A percentile compares a stretch with the other conserved stretches of the same genome.
These are phyloP conservation scores for Globisporangium sylvaticum DNA, from an alignment of 352 stramenopile genomes.

Conservation along the genomic window DNA sequence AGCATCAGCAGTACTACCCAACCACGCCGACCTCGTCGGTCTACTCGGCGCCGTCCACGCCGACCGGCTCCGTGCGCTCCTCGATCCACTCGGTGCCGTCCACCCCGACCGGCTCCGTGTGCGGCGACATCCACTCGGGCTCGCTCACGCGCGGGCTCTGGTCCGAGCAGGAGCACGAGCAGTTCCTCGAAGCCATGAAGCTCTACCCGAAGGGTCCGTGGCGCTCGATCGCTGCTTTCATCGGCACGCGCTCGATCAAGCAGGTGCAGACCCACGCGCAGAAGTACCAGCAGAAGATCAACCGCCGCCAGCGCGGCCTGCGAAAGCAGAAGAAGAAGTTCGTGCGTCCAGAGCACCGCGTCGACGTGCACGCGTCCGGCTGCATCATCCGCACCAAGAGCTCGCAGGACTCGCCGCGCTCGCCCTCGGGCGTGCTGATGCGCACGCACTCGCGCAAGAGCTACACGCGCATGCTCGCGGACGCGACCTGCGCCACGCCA, in stretches of 20 bases:
- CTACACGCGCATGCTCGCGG: conserved; percentile 15
- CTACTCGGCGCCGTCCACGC: conserved; percentile 10
- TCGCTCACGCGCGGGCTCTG: conserved; percentile 63
- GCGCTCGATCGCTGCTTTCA: conserved; percentile 67
- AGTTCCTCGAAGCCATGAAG: conserved; percentile 83
- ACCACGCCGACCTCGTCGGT: background rate
- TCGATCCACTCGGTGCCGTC: conserved; percentile 10
- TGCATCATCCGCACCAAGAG: conserved; percentile 58
- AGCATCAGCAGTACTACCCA: conserved; percentile 1
- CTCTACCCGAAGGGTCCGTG: conserved; percentile 71
- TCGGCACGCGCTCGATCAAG: conserved; percentile 78
- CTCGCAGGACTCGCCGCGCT: conserved; percentile 39
- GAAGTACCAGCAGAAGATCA: conserved; percentile 87
- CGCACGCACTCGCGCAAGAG: conserved; percentile 19
- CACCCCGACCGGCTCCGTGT: conserved; percentile 6
- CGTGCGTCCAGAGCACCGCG: conserved; percentile 64
- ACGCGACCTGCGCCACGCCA: background rate
- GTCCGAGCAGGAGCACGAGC: conserved; percentile 73
- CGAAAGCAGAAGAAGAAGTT: conserved; percentile 87
- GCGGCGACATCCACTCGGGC: conserved; percentile 17
- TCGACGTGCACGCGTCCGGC: conserved; percentile 56
- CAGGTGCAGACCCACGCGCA: conserved; percentile 84
- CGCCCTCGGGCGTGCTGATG: conserved; percentile 26
- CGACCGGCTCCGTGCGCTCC: background rate
- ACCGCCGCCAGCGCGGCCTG: conserved; percentile 66